Conservation (phyloP, 805 yeast genomes). For the Wickerhamomyces canadensis region DNA sequence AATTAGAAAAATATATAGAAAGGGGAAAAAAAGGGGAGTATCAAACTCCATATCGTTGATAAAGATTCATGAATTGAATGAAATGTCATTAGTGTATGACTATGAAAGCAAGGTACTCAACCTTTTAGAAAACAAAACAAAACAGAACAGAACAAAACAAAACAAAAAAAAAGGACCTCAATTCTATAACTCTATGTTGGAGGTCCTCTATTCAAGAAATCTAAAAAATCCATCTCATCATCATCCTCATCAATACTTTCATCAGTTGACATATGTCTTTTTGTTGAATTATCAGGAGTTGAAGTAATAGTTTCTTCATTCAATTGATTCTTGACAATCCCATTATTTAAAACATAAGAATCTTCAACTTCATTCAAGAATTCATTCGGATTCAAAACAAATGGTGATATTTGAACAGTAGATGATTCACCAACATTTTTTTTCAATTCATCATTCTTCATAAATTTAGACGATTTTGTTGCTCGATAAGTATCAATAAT, state of each 20-base stretch:
- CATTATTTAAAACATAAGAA: too few species aligned
- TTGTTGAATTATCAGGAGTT: neutral
- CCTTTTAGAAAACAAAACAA: too few species aligned
- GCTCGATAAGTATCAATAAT: slow-evolving; percentile 2
- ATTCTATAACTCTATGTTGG: slow-evolving; percentile 7
- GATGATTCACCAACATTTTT: neutral
- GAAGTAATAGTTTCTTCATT: too few species aligned
- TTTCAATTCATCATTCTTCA: slow-evolving; percentile 8
- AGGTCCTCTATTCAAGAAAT: slow-evolving; percentile 40
- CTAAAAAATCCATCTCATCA: slow-evolving; percentile 40
- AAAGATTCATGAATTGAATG: neutral
- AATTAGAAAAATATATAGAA: too few species aligned
- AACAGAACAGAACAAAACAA: neutral
- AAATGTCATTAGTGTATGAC: too few species aligned
- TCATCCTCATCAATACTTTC: slow-evolving; percentile 6
- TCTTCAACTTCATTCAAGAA: too few species aligned
- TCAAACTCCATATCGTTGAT: neutral
- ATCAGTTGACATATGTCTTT: neutral
- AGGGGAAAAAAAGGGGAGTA: too few species aligned
- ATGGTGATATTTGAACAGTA: neutral
- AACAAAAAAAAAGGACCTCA: neutral
- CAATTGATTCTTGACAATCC: too few species aligned
- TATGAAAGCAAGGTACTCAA: too few species aligned
- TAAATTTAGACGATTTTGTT: too few species aligned
- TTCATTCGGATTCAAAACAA: slow-evolving; percentile 12